Base-by-base conservation (phyloP, 148 eudicot genomes). In the Chenopodium quinoa region DNA sequence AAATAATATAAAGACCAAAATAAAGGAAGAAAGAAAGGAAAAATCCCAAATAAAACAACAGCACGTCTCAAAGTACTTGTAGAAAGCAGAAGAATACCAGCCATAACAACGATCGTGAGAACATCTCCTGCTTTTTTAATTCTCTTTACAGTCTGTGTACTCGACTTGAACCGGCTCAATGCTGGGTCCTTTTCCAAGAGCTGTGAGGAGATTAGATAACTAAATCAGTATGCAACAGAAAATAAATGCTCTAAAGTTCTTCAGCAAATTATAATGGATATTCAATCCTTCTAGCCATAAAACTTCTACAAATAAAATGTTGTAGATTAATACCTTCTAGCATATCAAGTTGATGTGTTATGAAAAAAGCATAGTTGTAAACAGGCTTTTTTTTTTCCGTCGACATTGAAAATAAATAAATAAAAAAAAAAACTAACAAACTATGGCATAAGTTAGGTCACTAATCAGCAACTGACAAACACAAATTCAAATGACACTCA, bases 181-280 rank as follows among this genome's bases (percentile, higher is more conserved):
- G 93, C 87, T 29, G 96, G 91, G 83, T 95, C 94, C 85, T 84
- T 87, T 32, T 93, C 97, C 93, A 95, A 83, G 62, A 95, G 90
- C 98, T 95, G 94, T 81, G 87, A 80, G 73, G 52, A 79, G 20
- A 85, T 31, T 19, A 76, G 50, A 86, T 64, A 46, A 22, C 47
- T 46, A 75, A 65, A 78, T 72, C 62, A 77, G 83, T 50, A 79
- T 27, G 60, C 69, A 78, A 75, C 63, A 82, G 22, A 73, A 40
- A 7, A 64, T 68, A 25, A 80, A 74, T 64, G 62, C 71, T 31
- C 12, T 40, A 31, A 72, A 52, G 34, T 46, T 20, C 46, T 50
- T 72, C 22, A 40, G 75, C 23, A 31, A 67, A 74, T 79, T 23
- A 73, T 16, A 11, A 64, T 16, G 7, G 56, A 75, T 70, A 66